These are phyloP conservation scores for Amphibolis antarctica DNA, from an alignment of 106 monocot genomes.

Conservation along the genomic window DNA sequence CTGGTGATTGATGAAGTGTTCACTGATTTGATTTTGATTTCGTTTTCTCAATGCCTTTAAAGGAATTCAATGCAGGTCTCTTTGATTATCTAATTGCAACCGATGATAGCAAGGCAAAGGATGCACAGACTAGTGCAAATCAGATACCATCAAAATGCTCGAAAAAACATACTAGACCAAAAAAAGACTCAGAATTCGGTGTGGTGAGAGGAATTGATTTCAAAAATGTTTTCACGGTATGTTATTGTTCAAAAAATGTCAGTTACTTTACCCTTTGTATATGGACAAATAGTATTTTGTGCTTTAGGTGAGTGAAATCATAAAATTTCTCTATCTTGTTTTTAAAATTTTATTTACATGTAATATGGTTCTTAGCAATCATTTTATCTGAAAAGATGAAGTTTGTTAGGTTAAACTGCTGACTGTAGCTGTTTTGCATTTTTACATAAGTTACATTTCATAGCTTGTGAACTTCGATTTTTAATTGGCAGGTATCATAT, in stretches of 20 bases:
- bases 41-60: slow-evolving; percentile 8
- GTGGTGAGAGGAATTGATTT: slow-evolving; percentile 99
- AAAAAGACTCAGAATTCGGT: slow-evolving; percentile 72
- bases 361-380: too few relatives aligned
- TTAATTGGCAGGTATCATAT: too few relatives aligned
- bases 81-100: slow-evolving; percentile 93
- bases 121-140: slow-evolving; percentile 30
- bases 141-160: slow-evolving; percentile 30
- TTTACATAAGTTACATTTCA: too few relatives aligned
- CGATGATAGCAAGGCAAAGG: slow-evolving; percentile 44
- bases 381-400: too few relatives aligned
- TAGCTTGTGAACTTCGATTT: too few relatives aligned
- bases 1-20: background rate
- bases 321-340: too few relatives aligned
- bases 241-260: slow-evolving; percentile 2
- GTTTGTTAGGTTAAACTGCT: too few relatives aligned
- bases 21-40: background rate
- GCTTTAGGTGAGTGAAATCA: too few relatives aligned
- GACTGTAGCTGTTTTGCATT: too few relatives aligned
- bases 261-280: too few relatives aligned
- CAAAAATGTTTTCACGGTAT: slow-evolving; percentile 94
- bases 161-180: slow-evolving; percentile 38
- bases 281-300: too few relatives aligned
- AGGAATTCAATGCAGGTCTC: slow-evolving; percentile 86
- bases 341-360: too few relatives aligned